These are phyloP conservation scores for Sporothrix brunneoviolacea DNA, from an alignment of 2,329 filamentous ascomycete species.

Conservation along the genomic window DNA sequence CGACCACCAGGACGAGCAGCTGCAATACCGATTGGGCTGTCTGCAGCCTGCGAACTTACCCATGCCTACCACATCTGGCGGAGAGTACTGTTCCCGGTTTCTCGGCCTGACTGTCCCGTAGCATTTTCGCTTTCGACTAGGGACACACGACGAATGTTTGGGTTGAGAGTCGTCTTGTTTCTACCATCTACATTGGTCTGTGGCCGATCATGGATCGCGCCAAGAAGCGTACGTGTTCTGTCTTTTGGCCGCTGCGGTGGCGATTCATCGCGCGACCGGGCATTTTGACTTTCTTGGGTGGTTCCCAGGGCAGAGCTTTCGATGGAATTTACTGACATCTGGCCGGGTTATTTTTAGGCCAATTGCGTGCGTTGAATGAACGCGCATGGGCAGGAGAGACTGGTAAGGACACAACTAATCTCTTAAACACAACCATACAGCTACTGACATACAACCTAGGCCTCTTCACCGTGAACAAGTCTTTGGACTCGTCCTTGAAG, in stretches of 20 bases:
- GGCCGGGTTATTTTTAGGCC: conserved; percentile 53
- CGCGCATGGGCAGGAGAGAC: conserved; percentile 83
- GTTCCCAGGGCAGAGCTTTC: too few relatives aligned
- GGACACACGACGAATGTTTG: conserved; percentile 5
- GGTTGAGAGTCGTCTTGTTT: neutral
- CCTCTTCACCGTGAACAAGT: conserved; percentile 67
- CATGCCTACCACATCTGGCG: conserved; percentile 40
- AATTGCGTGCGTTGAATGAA: conserved; percentile 82
- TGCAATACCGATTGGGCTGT: conserved; percentile 10
- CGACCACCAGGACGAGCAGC: neutral
- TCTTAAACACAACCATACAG: too few relatives aligned
- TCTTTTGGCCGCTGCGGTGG: too few relatives aligned
- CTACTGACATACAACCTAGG: conserved; percentile 40
- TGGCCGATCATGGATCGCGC: conserved; percentile 55
- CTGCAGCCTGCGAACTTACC: conserved; percentile 22
- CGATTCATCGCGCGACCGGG: too few relatives aligned
- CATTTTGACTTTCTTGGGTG: neutral
- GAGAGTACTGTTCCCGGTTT: conserved; percentile 35
- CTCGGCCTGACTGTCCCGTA: conserved; percentile 37
- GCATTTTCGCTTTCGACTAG: conserved; percentile 21
- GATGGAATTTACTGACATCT: conserved; percentile 20
- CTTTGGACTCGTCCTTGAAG: conserved; percentile 90
- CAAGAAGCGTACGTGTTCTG: conserved; percentile 53
- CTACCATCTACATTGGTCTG: conserved; percentile 13
- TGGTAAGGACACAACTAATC: too few relatives aligned